Conservation (phyloP, 768 basidiomycete genomes). For the Pleurotus sapidus region DNA sequence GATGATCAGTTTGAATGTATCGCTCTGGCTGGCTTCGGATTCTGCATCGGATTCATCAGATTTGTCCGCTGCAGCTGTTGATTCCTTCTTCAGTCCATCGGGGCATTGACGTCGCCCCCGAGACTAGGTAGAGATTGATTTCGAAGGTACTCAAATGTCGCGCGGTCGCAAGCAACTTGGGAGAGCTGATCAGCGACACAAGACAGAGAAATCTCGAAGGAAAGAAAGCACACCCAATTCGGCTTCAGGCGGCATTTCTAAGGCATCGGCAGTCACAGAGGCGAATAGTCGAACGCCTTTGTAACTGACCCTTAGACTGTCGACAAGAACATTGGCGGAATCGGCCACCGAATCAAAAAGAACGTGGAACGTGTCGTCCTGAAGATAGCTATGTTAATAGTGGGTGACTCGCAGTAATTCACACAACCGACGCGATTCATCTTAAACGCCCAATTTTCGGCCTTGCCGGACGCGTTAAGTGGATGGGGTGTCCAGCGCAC, state of each 20-base stretch:
- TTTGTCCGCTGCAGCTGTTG: not conserved
- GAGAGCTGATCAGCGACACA: not conserved
- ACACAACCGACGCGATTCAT: conserved; percentile 48
- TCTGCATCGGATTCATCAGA: conserved; percentile 32
- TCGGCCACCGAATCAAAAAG: conserved; percentile 70
- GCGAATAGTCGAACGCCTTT: conserved; percentile 64
- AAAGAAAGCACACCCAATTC: conserved; percentile 50
- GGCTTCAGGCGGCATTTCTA: conserved; percentile 67
- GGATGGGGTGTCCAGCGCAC: conserved; percentile 73
- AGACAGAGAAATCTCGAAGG: not conserved
- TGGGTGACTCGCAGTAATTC: no score
- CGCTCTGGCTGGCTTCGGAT: conserved; percentile 34
- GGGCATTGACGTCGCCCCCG: not conserved
- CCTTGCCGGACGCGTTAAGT: conserved; percentile 33
- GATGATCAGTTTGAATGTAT: conserved; percentile 64
- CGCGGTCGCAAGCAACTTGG: conserved; percentile 64
- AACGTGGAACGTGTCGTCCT: conserved; percentile 65
- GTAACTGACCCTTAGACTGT: conserved; percentile 59
- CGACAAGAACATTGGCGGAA: conserved; percentile 44
- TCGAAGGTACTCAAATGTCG: conserved; percentile 63
- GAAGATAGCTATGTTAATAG: not conserved
- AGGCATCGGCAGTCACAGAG: conserved; percentile 62
- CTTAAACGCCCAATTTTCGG: conserved; percentile 47
- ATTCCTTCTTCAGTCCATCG: not conserved
- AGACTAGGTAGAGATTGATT: not conserved